Percentiles rank a stretch among this genome's conserved stretches.
Conservation (phyloP, 2,329 filamentous ascomycete genomes). For the Sporothrix pallida region DNA sequence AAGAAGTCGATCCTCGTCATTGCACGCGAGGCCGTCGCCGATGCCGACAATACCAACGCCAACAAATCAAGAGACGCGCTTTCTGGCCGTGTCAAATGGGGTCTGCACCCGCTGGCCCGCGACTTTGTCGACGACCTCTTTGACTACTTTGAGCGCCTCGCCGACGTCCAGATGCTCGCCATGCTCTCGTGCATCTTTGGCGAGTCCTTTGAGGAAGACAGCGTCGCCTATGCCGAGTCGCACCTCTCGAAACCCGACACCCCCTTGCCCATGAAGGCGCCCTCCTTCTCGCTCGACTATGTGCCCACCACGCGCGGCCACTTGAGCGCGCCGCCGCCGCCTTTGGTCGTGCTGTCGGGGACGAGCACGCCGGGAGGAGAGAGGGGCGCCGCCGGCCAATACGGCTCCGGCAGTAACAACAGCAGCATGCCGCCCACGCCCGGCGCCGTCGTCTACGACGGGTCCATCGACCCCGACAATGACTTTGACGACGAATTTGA, state of each 20-base stretch:
- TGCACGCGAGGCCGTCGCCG: constrained; percentile 65
- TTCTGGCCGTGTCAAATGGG: constrained; percentile 70
- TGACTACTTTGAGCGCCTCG: constrained; percentile 64
- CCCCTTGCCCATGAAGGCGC: constrained; percentile 68
- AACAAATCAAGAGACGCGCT: constrained; percentile 43
- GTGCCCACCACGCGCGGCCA: constrained; percentile 56
- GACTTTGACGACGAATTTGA: constrained; percentile 55
- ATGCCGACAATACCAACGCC: constrained; percentile 42
- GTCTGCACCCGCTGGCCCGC: constrained; percentile 66
- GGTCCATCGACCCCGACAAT: constrained; percentile 36
- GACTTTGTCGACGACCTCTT: constrained; percentile 68
- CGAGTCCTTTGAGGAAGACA: constrained; percentile 65
- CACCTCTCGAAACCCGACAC: constrained; percentile 64
- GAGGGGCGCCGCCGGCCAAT: background rate
- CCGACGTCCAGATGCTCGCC: constrained; percentile 72
- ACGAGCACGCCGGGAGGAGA: constrained; percentile 50
- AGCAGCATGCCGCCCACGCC: constrained; percentile 24
- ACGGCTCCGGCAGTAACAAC: constrained; percentile 30
- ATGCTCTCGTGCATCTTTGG: constrained; percentile 74
- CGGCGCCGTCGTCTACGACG: constrained; percentile 35
- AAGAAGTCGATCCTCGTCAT: constrained; percentile 70
- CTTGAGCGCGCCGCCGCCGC: constrained; percentile 22
- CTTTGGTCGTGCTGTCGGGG: background rate
- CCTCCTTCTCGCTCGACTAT: constrained; percentile 70
- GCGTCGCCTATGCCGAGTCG: constrained; percentile 63